Percentiles rank a stretch among this genome's conserved stretches.
These are phyloP conservation scores for Mangifera indica DNA, from an alignment of 345 rosid genomes.

Conservation along the genomic window DNA sequence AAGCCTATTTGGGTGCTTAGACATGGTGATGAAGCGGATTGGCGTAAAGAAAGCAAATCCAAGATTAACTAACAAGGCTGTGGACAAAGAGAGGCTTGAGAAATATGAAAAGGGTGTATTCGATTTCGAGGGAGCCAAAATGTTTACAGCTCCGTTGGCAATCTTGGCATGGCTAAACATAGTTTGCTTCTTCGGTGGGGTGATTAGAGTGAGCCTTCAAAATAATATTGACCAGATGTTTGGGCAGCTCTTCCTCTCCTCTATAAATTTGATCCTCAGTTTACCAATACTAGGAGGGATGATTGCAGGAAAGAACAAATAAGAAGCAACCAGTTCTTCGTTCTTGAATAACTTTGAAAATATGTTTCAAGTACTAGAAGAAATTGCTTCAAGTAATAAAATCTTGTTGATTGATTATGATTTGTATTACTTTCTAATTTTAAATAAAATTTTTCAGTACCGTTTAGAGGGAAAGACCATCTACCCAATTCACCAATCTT, in stretches of 20 bases:
- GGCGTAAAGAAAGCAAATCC: not conserved
- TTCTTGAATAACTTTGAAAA: not conserved
- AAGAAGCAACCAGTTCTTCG: no score
- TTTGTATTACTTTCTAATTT: no score
- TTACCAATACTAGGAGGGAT: slow-evolving; percentile 3
- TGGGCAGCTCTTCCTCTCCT: not conserved
- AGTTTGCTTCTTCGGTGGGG: slow-evolving; percentile 4
- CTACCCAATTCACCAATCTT: not conserved
- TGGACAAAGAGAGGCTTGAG: slow-evolving; percentile 5
- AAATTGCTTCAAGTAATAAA: no score
- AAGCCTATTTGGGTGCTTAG: slow-evolving; percentile 11
- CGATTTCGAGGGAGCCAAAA: slow-evolving; percentile 1
- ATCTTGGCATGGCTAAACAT: not conserved
- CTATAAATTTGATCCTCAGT: not conserved
- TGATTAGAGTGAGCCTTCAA: not conserved
- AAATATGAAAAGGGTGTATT: slow-evolving; percentile 12
- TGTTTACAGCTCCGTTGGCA: slow-evolving; percentile 8
- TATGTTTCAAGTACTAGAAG: no score
- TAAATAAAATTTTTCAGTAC: no score
- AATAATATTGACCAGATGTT: not conserved
- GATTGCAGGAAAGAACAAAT: not conserved
- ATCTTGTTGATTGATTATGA: no score
- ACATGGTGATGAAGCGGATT: not conserved
- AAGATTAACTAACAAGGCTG: slow-evolving; percentile 8
- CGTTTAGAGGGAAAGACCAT: not conserved